A percentile compares a stretch with the other conserved stretches of the same genome.
phyloP scores from a whole-genome alignment of 2,329 filamentous ascomycete species.

The Davidsoniella neocaledoniae region DNA sequence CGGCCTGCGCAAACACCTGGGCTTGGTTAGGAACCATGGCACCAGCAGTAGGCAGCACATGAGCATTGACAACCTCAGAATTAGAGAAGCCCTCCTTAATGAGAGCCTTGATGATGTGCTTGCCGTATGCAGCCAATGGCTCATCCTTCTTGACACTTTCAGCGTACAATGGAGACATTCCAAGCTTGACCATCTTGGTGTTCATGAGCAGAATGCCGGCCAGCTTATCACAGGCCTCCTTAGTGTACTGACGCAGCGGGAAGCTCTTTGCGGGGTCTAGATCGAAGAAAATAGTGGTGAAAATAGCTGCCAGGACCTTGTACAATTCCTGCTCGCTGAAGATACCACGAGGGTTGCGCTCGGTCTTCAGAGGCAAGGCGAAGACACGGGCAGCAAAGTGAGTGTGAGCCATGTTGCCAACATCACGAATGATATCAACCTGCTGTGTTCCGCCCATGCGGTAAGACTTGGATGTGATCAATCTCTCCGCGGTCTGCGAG shows the following conservation, averaged over 20 bases:
- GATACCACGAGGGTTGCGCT: conserved; percentile 39
- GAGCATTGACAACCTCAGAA: conserved; percentile 53
- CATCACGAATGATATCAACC: conserved; percentile 54
- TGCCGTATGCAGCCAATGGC: conserved; percentile 45
- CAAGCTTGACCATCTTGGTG: conserved; percentile 39
- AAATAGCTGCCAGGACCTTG: conserved; percentile 48
- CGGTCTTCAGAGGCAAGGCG: conserved; percentile 49
- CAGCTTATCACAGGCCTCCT: conserved; percentile 39
- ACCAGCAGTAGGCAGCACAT: conserved; percentile 50
- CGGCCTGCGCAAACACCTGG: conserved; percentile 53
- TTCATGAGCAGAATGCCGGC: conserved; percentile 45
- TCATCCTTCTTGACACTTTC: conserved; percentile 32
- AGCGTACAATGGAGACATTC: conserved; percentile 37
- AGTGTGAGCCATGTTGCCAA: conserved; percentile 50
- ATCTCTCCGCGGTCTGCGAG: conserved; percentile 38
- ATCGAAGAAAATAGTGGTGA: conserved; percentile 48
- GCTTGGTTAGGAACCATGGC: conserved; percentile 56
- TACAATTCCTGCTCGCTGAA: conserved; percentile 40
- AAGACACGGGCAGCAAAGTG: conserved; percentile 47
- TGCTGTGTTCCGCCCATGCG: conserved; percentile 37
- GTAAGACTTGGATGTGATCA: conserved; percentile 48
- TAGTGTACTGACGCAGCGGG: conserved; percentile 40
- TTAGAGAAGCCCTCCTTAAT: conserved; percentile 44
- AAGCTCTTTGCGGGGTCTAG: conserved; percentile 51
- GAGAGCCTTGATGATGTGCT: conserved; percentile 46